Evolutionary conservation across 2,329 filamentous ascomycete species (phyloP).

Genomic region (Bipolaris sorokiniana): DNA sequence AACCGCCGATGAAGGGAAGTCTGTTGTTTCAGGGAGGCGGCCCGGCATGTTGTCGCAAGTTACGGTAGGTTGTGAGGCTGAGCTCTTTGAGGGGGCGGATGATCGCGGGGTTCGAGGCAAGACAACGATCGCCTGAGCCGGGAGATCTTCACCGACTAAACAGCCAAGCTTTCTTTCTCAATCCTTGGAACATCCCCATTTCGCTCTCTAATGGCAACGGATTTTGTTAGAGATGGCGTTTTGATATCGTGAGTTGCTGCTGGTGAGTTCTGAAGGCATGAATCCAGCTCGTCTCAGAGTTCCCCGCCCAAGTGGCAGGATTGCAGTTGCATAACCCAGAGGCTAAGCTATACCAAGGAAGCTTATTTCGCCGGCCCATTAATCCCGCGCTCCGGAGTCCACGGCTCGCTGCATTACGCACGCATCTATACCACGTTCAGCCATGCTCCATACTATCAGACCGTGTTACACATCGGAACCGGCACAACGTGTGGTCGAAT

Average conservation of each 20-base stretch:
- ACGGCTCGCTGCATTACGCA: conserved; percentile 32
- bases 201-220: background rate
- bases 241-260: background rate
- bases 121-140: conserved; percentile 9
- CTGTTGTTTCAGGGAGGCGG: conserved; percentile 51
- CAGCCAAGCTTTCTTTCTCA: conserved; percentile 16
- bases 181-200: background rate
- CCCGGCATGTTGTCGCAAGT: conserved; percentile 45
- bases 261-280: background rate
- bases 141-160: conserved; percentile 29
- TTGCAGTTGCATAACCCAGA: background rate
- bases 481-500: conserved; percentile 17
- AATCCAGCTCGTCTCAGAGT: background rate
- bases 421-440: conserved; percentile 29
- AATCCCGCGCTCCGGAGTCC: conserved; percentile 8
- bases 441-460: conserved; percentile 16
- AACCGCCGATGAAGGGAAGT: conserved; percentile 52
- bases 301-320: background rate
- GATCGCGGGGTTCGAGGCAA: background rate
- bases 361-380: conserved; percentile 24
- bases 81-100: conserved; percentile 18
- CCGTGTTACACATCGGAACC: conserved; percentile 1
- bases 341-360: conserved; percentile 42
- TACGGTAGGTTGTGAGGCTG: conserved; percentile 21
- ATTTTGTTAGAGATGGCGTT: background rate